Percentiles rank a stretch among this genome's conserved stretches.
phyloP scores from a whole-genome alignment of 176 grass and related monocot genomes.

The Puya raimondii region DNA sequence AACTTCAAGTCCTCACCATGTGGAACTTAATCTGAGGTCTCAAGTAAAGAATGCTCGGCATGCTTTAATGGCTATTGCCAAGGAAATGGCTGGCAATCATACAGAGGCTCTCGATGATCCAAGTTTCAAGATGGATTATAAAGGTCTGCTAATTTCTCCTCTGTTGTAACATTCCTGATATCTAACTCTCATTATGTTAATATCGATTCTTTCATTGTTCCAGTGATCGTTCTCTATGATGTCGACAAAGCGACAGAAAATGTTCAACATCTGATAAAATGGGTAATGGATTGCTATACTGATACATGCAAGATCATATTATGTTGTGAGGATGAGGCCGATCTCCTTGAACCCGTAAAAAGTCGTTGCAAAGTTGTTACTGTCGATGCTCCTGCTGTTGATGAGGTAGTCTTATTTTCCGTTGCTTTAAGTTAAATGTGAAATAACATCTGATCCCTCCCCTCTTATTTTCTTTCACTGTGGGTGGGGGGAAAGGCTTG shows the following conservation, averaged over 20 bases:
- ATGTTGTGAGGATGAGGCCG: constrained; percentile 52
- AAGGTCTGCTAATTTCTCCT: constrained; percentile 35
- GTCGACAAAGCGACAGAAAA: constrained; percentile 54
- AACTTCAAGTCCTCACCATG: constrained; percentile 50
- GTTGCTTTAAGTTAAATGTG: neutral
- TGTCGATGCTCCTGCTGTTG: constrained; percentile 31
- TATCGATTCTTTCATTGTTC: constrained; percentile 20
- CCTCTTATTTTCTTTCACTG: neutral
- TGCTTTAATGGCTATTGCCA: constrained; percentile 53
- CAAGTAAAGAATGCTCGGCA: constrained; percentile 50
- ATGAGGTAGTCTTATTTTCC: constrained; percentile 27
- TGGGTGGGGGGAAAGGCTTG: neutral
- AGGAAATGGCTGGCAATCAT: constrained; percentile 41
- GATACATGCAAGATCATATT: constrained; percentile 62
- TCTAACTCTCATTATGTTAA: constrained; percentile 8
- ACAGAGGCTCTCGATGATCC: constrained; percentile 13
- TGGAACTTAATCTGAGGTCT: constrained; percentile 47
- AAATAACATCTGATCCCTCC: neutral
- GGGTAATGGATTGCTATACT: constrained; percentile 64
- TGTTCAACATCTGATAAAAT: constrained; percentile 61
- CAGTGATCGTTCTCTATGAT: constrained; percentile 58
- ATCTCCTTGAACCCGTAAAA: constrained; percentile 51
- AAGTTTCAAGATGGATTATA: constrained; percentile 33
- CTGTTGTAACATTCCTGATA: neutral
- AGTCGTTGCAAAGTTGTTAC: constrained; percentile 48